Base-by-base conservation (phyloP, 2,329 filamentous ascomycete species). In the Colletotrichum sidae region DNA sequence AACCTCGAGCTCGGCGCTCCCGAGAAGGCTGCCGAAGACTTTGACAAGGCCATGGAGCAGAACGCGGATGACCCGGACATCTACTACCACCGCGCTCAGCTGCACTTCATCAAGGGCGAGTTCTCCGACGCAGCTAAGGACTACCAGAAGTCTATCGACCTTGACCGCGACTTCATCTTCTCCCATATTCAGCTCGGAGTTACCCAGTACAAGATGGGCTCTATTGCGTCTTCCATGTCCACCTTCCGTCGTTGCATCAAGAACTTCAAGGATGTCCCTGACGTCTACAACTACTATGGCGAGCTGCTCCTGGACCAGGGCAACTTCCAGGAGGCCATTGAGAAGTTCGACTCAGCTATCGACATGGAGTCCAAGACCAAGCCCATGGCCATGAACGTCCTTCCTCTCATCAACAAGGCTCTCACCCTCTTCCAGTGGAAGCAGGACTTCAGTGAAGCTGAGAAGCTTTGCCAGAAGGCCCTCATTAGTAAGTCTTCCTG, bases 271-370 rank as follows among this genome's bases (percentile, higher is more conserved):
- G 92, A 95, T 76, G 93, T 97, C 10, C 94, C 95, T 6, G 96
- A 99, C 76, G 96, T 98, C 45, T 99, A 98, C 86, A 99, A 99
- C 86, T 99, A 99, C 87, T 98, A 97, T 75, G 96, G 96, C 74
- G 96, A 99, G 83, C 87, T 99, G 61, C 86, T 99, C 63, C 89
- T 99, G 58, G 96, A 99, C 83, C 96, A 98, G 84, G 91, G 93
- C 80, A 97, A 97, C 80, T 98, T 91, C 81, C 85, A 92, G 65
- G 95, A 99, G 78, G 96, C 96, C 34, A 94, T 99, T 69, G 92
- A 97, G 82, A 97, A 97, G 82, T 99, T 99, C 74, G 96, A 99
- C 78, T 96, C 90, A 34, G 96, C 96, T n/a, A 94, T 98, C 70
- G 94, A 98, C 76, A 95, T 98, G 91, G 96, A 99, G 87, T 96